Conservation (phyloP, 352 stramenopile species). For the Phytophthora idaei region DNA sequence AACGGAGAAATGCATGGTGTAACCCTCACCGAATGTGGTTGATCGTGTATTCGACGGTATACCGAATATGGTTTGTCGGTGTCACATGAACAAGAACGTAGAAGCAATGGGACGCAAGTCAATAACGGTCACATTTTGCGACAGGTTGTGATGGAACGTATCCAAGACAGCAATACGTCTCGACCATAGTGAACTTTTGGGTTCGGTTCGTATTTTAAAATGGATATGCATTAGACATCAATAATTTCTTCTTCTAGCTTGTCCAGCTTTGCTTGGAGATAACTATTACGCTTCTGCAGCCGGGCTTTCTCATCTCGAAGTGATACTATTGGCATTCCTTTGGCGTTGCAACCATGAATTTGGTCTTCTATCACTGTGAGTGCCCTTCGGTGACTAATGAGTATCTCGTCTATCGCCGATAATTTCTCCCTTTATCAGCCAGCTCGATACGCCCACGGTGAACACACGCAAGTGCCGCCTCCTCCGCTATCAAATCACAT, state of each 20-base stretch:
- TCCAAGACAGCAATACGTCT: conserved; percentile 2
- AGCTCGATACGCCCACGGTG: conserved; percentile 1
- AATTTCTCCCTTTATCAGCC: not conserved
- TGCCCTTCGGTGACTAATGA: not conserved
- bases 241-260: not conserved
- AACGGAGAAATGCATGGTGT: too few relatives aligned
- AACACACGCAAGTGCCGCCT: conserved; percentile 2
- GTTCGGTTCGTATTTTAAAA: too few relatives aligned
- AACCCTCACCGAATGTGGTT: too few relatives aligned
- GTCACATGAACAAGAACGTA: too few relatives aligned
- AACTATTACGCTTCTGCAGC: not conserved
- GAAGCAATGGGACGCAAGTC: too few relatives aligned
- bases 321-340: not conserved
- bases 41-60: too few relatives aligned
- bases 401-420: conserved; percentile 3
- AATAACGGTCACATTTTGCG: conserved; percentile 6
- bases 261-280: not conserved
- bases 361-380: not conserved
- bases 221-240: too few relatives aligned
- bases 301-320: not conserved
- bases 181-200: not conserved
- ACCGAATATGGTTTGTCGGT: too few relatives aligned
- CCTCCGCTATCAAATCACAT: not conserved
- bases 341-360: not conserved
- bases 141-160: conserved; percentile 7